phyloP scores from a whole-genome alignment of 2,329 filamentous ascomycete species.

The Albifimbria verrucaria region DNA sequence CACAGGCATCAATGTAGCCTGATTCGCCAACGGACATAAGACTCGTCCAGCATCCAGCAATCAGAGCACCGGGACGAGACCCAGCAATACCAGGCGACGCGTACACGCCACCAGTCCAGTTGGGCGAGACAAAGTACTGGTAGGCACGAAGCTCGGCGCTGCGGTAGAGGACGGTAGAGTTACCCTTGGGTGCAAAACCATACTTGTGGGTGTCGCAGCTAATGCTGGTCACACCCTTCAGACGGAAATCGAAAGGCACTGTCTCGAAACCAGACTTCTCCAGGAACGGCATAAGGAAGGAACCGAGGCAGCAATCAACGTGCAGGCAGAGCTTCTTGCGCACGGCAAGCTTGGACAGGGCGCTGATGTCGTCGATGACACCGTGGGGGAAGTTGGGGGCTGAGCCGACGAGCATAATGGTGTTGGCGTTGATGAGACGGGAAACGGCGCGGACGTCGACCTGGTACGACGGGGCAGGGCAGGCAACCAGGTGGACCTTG shows the following conservation, averaged over 20 bases:
- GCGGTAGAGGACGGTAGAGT: constrained; percentile 89
- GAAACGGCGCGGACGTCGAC: constrained; percentile 75
- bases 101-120: constrained; percentile 96
- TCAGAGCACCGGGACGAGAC: constrained; percentile 86
- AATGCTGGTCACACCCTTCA: constrained; percentile 92
- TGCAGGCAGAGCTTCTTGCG: constrained; percentile 82
- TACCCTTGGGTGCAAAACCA: constrained; percentile 96
- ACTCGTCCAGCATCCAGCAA: constrained; percentile 93
- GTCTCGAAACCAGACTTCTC: constrained; percentile 90
- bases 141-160: constrained; percentile 73
- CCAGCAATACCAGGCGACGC: constrained; percentile 90
- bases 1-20: constrained; percentile 84
- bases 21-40: constrained; percentile 84
- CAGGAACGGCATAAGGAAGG: constrained; percentile 89
- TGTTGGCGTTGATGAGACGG: constrained; percentile 90
- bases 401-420: constrained; percentile 86
- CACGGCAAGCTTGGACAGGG: constrained; percentile 77
- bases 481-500: constrained; percentile 84
- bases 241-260: constrained; percentile 86
- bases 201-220: constrained; percentile 99
- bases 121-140: constrained; percentile 94
- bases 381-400: constrained; percentile 98
- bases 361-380: constrained; percentile 91
- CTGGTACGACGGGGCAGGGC: constrained; percentile 81
- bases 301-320: constrained; percentile 96